Evolutionary conservation across 2,329 filamentous ascomycete species (phyloP).

Genomic region (Fusarium incarnatum): DNA sequence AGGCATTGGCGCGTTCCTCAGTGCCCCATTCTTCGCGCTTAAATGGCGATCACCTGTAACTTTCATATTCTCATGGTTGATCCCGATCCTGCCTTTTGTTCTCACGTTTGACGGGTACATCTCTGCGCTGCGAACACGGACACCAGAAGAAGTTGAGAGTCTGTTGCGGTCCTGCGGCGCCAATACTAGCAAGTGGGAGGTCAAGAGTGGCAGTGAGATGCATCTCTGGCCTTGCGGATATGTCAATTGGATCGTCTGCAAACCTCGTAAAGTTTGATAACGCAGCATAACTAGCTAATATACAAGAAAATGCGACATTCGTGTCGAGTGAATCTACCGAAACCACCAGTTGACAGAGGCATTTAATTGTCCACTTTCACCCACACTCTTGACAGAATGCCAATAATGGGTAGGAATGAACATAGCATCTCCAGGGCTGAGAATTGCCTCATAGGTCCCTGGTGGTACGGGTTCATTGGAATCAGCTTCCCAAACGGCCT

Average conservation of each 20-base stretch:
- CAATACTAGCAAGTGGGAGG: slow-evolving; percentile 59
- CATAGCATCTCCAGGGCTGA: slow-evolving; percentile 65
- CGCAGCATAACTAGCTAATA: not conserved
- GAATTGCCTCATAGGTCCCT: slow-evolving; percentile 62
- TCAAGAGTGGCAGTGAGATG: slow-evolving; percentile 59
- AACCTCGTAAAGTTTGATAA: slow-evolving; percentile 47
- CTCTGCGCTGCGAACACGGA: slow-evolving; percentile 75
- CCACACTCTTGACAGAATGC: slow-evolving; percentile 58
- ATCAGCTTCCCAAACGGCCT: slow-evolving; percentile 73
- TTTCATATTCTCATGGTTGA: slow-evolving; percentile 73
- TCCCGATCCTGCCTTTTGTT: slow-evolving; percentile 75
- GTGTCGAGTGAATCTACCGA: slow-evolving; percentile 43
- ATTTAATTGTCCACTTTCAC: slow-evolving; percentile 53
- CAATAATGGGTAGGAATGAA: slow-evolving; percentile 60
- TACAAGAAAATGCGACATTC: slow-evolving; percentile 1
- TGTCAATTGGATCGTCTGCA: slow-evolving; percentile 64
- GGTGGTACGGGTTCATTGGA: slow-evolving; percentile 30
- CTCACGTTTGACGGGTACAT: slow-evolving; percentile 76
- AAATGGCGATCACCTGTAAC: slow-evolving; percentile 64
- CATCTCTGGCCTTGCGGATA: slow-evolving; percentile 65
- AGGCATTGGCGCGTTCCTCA: slow-evolving; percentile 62
- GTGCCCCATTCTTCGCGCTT: slow-evolving; percentile 65
- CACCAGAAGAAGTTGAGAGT: slow-evolving; percentile 70
- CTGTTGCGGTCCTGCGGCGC: slow-evolving; percentile 67
- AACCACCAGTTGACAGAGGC: slow-evolving; percentile 62